phyloP scores from a whole-genome alignment of 129 eudicot species.

The Sambucus nigra region DNA sequence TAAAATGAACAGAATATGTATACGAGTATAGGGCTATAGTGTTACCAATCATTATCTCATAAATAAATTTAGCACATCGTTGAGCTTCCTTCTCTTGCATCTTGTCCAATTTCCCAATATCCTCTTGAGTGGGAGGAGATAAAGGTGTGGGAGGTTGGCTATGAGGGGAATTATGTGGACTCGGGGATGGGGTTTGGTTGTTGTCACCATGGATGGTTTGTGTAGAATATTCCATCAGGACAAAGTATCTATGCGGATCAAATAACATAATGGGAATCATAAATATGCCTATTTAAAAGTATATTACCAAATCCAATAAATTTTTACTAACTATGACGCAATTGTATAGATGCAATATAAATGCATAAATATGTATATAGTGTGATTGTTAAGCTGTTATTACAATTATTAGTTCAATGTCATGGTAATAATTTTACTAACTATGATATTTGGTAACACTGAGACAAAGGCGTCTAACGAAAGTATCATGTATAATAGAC shows the following conservation, averaged over 20 bases:
- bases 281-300: no score
- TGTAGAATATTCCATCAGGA: slow-evolving; percentile 93
- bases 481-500: no score
- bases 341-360: no score
- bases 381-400: no score
- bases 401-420: no score
- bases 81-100: slow-evolving; percentile 69
- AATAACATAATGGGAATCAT: neutral
- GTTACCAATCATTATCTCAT: slow-evolving; percentile 89
- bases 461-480: no score
- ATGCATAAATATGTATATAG: no score
- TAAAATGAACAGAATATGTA: neutral
- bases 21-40: neutral
- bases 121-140: slow-evolving; percentile 37
- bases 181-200: slow-evolving; percentile 36
- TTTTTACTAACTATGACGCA: no score
- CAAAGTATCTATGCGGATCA: slow-evolving; percentile 66
- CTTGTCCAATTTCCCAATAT: slow-evolving; percentile 44
- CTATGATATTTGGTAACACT: no score
- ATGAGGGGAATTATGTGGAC: slow-evolving; percentile 27
- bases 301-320: no score
- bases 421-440: no score
- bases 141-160: slow-evolving; percentile 37
- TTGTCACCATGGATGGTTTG: slow-evolving; percentile 75
- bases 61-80: slow-evolving; percentile 69